Percentiles rank a stretch among this genome's conserved stretches.
These are phyloP conservation scores for Colletotrichum sp. DNA, from an alignment of 2,329 filamentous ascomycete species.

Conservation along the genomic window DNA sequence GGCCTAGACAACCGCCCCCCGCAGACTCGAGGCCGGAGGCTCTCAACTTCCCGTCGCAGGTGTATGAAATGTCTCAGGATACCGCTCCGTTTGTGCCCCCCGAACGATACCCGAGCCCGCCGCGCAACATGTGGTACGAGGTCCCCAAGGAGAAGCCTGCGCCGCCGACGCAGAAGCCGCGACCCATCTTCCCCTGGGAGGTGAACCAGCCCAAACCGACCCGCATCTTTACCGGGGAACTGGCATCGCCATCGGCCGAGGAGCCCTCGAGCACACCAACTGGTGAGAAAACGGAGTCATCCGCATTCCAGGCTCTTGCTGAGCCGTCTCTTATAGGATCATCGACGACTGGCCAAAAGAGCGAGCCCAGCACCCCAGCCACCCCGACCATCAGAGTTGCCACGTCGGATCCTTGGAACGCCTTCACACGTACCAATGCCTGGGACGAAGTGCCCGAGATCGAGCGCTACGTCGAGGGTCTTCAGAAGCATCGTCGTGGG, in stretches of 20 bases:
- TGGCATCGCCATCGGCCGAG: slow-evolving; percentile 22
- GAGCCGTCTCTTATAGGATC: slow-evolving; percentile 41
- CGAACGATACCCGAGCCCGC: slow-evolving; percentile 78
- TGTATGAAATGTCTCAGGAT: slow-evolving; percentile 85
- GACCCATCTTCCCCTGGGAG: slow-evolving; percentile 93
- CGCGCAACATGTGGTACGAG: slow-evolving; percentile 87
- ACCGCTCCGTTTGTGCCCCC: slow-evolving; percentile 79
- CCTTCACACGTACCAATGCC: slow-evolving; percentile 80
- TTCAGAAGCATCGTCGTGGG: slow-evolving; percentile 65
- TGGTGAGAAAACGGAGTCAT: slow-evolving; percentile 28
- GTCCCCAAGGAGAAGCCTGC: slow-evolving; percentile 71
- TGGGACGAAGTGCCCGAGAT: slow-evolving; percentile 95
- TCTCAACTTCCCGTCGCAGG: slow-evolving; percentile 76
- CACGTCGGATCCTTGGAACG: slow-evolving; percentile 70
- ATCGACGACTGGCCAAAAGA: slow-evolving; percentile 32
- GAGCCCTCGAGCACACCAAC: slow-evolving; percentile 28
- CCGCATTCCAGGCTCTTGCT: slow-evolving; percentile 28
- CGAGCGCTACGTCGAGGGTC: slow-evolving; percentile 80
- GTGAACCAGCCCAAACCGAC: slow-evolving; percentile 64
- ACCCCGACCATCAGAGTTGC: slow-evolving; percentile 53
- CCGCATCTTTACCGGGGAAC: slow-evolving; percentile 62
- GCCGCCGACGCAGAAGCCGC: slow-evolving; percentile 57
- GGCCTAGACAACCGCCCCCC: slow-evolving; percentile 67
- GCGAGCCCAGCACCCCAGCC: slow-evolving; percentile 51
- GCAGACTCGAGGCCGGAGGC: slow-evolving; percentile 81